Percentiles rank a stretch among this genome's conserved stretches.
These are phyloP conservation scores for Eragrostis curvula DNA, from an alignment of 176 grass and related monocot species.

Conservation along the genomic window DNA sequence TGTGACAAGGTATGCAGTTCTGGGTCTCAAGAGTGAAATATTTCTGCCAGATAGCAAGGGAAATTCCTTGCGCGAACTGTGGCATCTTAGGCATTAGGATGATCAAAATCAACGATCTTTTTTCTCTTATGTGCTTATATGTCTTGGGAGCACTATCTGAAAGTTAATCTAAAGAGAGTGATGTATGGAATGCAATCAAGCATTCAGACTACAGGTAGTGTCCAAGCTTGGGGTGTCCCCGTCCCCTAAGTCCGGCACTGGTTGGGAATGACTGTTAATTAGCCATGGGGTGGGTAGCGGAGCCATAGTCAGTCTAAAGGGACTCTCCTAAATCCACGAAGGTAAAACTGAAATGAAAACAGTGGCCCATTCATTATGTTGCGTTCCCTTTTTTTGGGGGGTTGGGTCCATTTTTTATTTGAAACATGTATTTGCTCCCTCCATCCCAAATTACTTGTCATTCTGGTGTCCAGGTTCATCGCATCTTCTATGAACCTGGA, in stretches of 20 bases:
- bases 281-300: neutral
- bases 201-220: neutral
- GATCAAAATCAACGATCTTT: neutral
- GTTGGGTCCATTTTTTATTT: neutral
- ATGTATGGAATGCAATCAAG: neutral
- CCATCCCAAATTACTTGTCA: too few species aligned
- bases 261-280: neutral
- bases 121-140: slow-evolving; percentile 6
- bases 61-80: neutral
- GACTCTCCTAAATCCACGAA: neutral
- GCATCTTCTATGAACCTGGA: too few species aligned
- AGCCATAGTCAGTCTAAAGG: neutral
- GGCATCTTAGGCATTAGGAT: neutral
- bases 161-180: neutral
- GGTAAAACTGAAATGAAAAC: neutral
- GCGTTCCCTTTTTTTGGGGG: neutral
- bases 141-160: neutral
- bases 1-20: neutral
- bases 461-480: too few species aligned
- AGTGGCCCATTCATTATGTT: neutral
- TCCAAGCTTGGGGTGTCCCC: neutral
- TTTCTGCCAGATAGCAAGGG: neutral
- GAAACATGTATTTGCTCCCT: neutral
- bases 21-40: neutral
- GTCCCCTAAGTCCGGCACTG: neutral